phyloP scores from a whole-genome alignment of 202 grass and related monocot species.

The Saccharum hybrid region DNA sequence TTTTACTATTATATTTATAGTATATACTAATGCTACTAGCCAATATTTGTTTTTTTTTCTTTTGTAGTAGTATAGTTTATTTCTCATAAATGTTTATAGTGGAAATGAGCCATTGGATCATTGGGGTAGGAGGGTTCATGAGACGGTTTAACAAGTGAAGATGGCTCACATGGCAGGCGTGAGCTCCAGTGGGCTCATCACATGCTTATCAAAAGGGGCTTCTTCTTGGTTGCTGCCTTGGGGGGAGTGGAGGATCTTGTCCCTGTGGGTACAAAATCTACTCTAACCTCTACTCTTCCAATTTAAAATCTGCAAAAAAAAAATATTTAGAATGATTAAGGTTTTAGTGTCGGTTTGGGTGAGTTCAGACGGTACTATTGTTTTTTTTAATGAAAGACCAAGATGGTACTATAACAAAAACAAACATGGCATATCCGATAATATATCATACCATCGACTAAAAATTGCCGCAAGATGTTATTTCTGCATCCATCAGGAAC shows the following conservation, averaged over 20 bases:
- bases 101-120: constrained; percentile 43
- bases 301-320: constrained; percentile 15
- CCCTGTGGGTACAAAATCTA: constrained; percentile 47
- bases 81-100: constrained; percentile 9
- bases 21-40: background rate
- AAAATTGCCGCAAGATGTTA: background rate
- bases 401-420: background rate
- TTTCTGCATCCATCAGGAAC: background rate
- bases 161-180: constrained; percentile 62
- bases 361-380: constrained; percentile 7
- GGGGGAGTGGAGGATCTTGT: constrained; percentile 49
- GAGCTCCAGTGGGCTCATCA: constrained; percentile 41
- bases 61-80: constrained; percentile 3
- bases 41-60: constrained; percentile 3
- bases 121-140: constrained; percentile 49
- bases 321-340: background rate
- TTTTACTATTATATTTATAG: constrained; percentile 30
- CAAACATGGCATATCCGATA: too few species aligned
- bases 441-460: background rate
- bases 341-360: constrained; percentile 25
- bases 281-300: constrained; percentile 18
- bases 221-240: constrained; percentile 47
- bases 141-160: constrained; percentile 47
- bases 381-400: background rate
- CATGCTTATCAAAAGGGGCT: constrained; percentile 48